Base-by-base conservation (phyloP, 208 protist genomes). In the Trypanosoma avium region DNA sequence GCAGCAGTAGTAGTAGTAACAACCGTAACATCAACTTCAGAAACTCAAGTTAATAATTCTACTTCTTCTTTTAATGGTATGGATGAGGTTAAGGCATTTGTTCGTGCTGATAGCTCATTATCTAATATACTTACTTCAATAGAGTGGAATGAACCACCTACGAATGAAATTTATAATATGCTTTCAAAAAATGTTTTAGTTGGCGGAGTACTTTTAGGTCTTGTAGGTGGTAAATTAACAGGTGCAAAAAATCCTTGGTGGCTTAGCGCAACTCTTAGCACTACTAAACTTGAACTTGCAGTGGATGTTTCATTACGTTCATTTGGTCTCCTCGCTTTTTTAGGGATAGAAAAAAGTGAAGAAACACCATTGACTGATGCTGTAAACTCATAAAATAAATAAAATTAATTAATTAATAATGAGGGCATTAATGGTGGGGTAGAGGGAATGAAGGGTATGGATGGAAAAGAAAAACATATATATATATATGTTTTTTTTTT, bases 251-350 rank as follows among this genome's bases (percentile, higher is more conserved):
- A 50, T 9, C 68, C 75, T 30, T 94, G 90, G 86, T 92, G 75
- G 69, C 24, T 96, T 32, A 96, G 88, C 61, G 90, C 84, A 36
- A 93, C 86, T 7, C 71, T 96, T 45, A 94, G 79, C 48, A 61
- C 57, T 29, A 73, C 75, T 66, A 96, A 96, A 64, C 57, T 96
- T 33, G 90, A 96, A 67, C 48, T 96, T 9, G 84, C 88, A 1
- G 75, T 96, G 21, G 90, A 94, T 49, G 81, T 56, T 26, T 91
- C 87, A 19, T 70, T 96, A 36, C 84, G 88, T 32, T 68, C 78
- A 13, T 94, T 92, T 60, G 87, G 79, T 12, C 72, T 94, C 52
- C 79, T 96, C 74, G 59, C 76, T 17, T 93, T 83, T 75, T 80
- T 85, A 4, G 81, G 67, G 57, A 70, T 81, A n/a, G 62, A 74